These are phyloP conservation scores for Metschnikowia henanensis DNA, from an alignment of 805 yeast species.

Conservation along the genomic window DNA sequence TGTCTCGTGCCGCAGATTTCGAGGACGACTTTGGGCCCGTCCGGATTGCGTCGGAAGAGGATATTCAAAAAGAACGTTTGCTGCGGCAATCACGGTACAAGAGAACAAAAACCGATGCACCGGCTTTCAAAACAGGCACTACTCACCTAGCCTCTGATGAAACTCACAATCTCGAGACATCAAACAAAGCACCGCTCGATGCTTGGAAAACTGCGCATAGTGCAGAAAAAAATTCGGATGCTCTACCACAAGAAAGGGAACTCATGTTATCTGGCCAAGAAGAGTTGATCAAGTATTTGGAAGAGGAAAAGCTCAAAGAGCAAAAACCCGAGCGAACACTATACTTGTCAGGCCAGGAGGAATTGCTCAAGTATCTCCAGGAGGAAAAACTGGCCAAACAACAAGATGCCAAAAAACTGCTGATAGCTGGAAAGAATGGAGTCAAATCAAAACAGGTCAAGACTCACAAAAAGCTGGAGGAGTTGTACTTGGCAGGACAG, in stretches of 20 bases:
- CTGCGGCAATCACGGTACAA: constrained; percentile 3
- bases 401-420: background rate
- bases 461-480: background rate
- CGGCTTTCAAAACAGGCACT: no score
- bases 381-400: background rate
- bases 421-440: background rate
- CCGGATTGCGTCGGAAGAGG: constrained; percentile 3
- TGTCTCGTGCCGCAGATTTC: constrained; percentile 20
- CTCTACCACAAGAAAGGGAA: background rate
- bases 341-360: constrained; percentile 5
- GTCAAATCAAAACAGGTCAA: no score
- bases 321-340: background rate
- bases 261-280: constrained; percentile 2
- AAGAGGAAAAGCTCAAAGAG: background rate
- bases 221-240: background rate
- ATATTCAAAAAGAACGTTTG: constrained; percentile 1
- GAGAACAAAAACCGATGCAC: background rate
- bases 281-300: background rate
- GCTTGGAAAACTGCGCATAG: no score
- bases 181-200: no score
- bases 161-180: no score
- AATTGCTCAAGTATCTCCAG: background rate
- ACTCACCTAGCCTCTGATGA: no score
- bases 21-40: constrained; percentile 12
- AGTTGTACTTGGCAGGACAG: constrained; percentile 6